These are phyloP conservation scores for Hymenoscyphus repandus DNA, from an alignment of 2,329 filamentous ascomycete genomes.

Conservation along the genomic window DNA sequence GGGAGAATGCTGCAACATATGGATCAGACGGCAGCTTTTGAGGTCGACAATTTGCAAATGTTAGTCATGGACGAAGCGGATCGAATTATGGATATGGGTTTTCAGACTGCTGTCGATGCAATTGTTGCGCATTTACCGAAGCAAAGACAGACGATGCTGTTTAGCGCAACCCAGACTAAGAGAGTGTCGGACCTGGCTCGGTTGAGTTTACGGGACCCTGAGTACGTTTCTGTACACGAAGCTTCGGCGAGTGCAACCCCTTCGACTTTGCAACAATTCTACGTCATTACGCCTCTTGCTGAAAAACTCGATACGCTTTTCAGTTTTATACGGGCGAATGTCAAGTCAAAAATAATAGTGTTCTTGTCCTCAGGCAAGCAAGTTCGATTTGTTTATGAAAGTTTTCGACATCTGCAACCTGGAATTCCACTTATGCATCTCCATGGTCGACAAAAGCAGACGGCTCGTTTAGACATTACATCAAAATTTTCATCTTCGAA, in stretches of 20 bases:
- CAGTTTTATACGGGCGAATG: constrained; percentile 84
- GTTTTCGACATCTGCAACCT: constrained; percentile 86
- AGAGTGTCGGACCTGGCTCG: constrained; percentile 88
- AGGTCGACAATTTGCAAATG: constrained; percentile 86
- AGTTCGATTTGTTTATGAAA: constrained; percentile 92
- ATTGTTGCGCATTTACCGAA: constrained; percentile 87
- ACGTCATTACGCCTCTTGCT: constrained; percentile 75
- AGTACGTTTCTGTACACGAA: constrained; percentile 94
- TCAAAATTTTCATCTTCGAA: constrained; percentile 75
- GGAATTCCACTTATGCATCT: constrained; percentile 91
- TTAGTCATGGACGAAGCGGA: constrained; percentile 94
- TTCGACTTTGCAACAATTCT: constrained; percentile 80
- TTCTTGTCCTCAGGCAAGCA: constrained; percentile 96
- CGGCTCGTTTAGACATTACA: constrained; percentile 81
- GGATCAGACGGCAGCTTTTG: constrained; percentile 86
- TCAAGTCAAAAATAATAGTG: constrained; percentile 92
- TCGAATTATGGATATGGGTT: constrained; percentile 96
- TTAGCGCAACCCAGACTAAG: constrained; percentile 94
- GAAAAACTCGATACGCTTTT: constrained; percentile 90
- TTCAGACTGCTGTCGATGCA: constrained; percentile 83
- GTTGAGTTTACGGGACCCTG: constrained; percentile 80
- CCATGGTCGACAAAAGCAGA: constrained; percentile 89
- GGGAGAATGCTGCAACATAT: constrained; percentile 94
- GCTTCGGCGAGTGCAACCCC: constrained; percentile 75
- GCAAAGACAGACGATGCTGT: constrained; percentile 83